Evolutionary conservation across 2,329 filamentous ascomycete genomes (phyloP), one percentile per base, ranked within the genome.

Genomic region (Curvularia hawaiiensis): DNA sequence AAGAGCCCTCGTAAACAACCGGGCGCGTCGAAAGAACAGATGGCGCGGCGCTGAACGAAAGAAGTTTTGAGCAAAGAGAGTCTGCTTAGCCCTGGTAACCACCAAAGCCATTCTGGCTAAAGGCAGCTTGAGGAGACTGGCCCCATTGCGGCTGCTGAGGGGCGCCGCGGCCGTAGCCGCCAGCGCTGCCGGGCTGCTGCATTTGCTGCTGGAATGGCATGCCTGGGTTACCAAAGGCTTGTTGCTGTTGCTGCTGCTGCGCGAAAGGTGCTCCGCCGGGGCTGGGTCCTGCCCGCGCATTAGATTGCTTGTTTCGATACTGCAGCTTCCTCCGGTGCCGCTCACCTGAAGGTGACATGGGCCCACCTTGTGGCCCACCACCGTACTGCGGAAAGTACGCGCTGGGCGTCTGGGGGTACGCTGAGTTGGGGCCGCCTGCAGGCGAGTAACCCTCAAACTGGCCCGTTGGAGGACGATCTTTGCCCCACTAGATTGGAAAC

Each of bases 351-450:
- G 83, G 83, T 75, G 83, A 88, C 83, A 89, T 88, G 60, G 67
- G 67, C 65, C 80, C 81, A 63, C 63, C 62, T 58, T 77, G 78
- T 60, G 83, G 85, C 61, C 68, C 71, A 85, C 91, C 91, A 74
- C 90, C 89, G 75, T 98, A 98, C 79, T 98, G 95, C 66, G 94
- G 92, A 78, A 97, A 98, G 82, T 92, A 97, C 35, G 84, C 83
- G 57, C 87, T 88, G 58, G 91, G 90, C 44, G 91, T 91, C 69
- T 88, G 90, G 63, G 90, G 89, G 73, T 89, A 97, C 54, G 83
- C 88, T 85, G 86, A 66, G 84, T 88, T 78, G 87, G 88, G 68
- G 84, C 75, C 89, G 52, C 60, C 91, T 75, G 93, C 90, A 52
- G 93, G 89, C 68, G 90, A 88, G 75, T 90, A 94, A 68, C 91